Conservation (phyloP, 805 yeast genomes). For the Nakazawaea holstii region DNA sequence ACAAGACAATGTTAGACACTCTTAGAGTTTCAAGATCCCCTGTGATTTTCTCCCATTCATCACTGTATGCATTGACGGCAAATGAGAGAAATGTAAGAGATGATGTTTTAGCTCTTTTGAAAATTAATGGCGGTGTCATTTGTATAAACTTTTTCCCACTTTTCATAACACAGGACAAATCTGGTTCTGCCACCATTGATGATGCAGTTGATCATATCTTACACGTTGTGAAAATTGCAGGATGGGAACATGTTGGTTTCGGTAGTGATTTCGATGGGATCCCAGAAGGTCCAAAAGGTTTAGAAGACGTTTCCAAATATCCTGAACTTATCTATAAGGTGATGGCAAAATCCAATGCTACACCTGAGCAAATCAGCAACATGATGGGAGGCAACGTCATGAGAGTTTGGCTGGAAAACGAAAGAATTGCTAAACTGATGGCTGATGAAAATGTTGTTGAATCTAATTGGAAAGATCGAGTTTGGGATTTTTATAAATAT, state of each 20-base stretch:
- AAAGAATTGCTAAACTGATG: constrained; percentile 16
- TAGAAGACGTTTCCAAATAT: constrained; percentile 42
- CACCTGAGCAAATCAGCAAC: constrained; percentile 31
- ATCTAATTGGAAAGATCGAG: too few relatives aligned
- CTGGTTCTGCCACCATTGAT: constrained; percentile 28
- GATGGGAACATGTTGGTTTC: constrained; percentile 42
- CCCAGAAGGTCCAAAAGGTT: constrained; percentile 34
- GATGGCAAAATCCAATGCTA: constrained; percentile 25
- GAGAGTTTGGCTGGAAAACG: constrained; percentile 34
- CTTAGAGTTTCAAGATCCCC: constrained; percentile 32
- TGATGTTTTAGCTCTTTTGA: constrained; percentile 29
- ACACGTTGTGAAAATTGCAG: constrained; percentile 32
- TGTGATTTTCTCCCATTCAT: constrained; percentile 39
- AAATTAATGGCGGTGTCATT: constrained; percentile 35
- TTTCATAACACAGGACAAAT: constrained; percentile 22
- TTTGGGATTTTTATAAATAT: too few relatives aligned
- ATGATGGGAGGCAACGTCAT: constrained; percentile 33
- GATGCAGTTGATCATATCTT: constrained; percentile 38
- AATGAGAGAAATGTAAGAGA: constrained; percentile 39
- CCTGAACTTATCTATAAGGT: constrained; percentile 31
- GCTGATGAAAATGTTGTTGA: neutral
- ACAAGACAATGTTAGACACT: constrained; percentile 39
- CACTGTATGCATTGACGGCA: constrained; percentile 28
- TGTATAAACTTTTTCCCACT: constrained; percentile 36
- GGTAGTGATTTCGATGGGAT: constrained; percentile 45